Percentiles rank a stretch among this genome's conserved stretches.
Evolutionary conservation across 352 stramenopile species (phyloP).

Genomic region (Peronospora tabacina): DNA sequence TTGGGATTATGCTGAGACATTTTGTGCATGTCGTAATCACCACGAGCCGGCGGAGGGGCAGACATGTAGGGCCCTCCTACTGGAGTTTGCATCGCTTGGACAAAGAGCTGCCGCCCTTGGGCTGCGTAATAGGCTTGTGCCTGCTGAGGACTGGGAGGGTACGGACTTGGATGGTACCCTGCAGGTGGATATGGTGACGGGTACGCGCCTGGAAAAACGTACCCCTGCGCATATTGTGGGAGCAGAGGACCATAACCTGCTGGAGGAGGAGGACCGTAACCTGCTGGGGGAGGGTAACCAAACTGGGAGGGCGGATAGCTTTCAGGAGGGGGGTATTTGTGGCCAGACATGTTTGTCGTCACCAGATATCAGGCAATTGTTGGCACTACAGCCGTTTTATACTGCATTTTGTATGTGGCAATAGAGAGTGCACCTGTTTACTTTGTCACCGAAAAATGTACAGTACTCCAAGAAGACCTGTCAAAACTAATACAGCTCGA

Average conservation of each 20-base stretch:
- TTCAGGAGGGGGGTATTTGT: conserved; percentile 19
- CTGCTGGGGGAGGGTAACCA: conserved; percentile 17
- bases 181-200: conserved; percentile 35
- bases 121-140: conserved; percentile 59
- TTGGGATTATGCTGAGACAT: conserved; percentile 46
- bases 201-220: conserved; percentile 23
- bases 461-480: no score
- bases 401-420: no score
- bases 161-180: conserved; percentile 28
- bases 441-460: no score
- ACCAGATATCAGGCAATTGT: no score
- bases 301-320: conserved; percentile 10
- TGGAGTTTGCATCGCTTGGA: conserved; percentile 42
- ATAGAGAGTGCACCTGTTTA: no score
- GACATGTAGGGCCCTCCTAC: conserved; percentile 26
- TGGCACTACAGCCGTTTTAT: no score
- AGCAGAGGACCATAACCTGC: conserved; percentile 17
- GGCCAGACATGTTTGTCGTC: conserved; percentile 20
- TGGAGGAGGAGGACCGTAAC: conserved; percentile 18
- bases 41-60: conserved; percentile 39
- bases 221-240: conserved; percentile 28
- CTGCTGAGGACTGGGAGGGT: conserved; percentile 33
- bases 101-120: conserved; percentile 61
- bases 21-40: conserved; percentile 48
- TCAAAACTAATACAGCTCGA: no score